These are phyloP conservation scores for Conticribra guillardii DNA, from an alignment of 108 stramenopile species.

Conservation along the genomic window DNA sequence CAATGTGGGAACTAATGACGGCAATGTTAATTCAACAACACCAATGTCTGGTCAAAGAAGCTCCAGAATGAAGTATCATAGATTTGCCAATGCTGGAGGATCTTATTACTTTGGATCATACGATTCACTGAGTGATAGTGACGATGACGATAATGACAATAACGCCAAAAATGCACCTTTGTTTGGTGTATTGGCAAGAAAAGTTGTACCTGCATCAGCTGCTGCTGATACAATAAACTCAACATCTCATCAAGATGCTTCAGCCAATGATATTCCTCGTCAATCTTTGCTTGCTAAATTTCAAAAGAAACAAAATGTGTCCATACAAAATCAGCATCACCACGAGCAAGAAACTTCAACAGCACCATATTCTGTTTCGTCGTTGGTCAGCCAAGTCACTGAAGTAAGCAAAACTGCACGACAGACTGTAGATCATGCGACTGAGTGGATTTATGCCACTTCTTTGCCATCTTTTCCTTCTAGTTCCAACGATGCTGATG, in stretches of 20 bases:
- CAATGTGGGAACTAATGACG: too few relatives aligned
- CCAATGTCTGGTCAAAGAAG: not conserved
- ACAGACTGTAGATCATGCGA: not conserved
- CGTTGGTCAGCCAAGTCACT: not conserved
- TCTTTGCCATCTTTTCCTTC: too few relatives aligned
- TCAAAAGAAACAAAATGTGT: too few relatives aligned
- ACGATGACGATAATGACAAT: not conserved
- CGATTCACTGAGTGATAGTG: too few relatives aligned
- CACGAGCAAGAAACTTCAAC: too few relatives aligned
- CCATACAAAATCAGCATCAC: too few relatives aligned
- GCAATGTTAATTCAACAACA: too few relatives aligned
- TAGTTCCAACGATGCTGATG: too few relatives aligned
- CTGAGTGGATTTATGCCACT: not conserved
- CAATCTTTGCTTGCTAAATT: too few relatives aligned
- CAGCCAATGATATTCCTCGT: too few relatives aligned
- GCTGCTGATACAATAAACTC: not conserved
- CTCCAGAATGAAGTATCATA: not conserved
- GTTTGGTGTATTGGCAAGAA: not conserved
- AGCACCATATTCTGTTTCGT: not conserved
- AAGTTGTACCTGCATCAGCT: not conserved
- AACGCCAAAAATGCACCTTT: not conserved
- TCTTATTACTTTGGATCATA: not conserved
- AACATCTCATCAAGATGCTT: not conserved
- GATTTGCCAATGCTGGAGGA: not conserved
- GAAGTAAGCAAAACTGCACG: not conserved